Conservation (phyloP, 2,329 filamentous ascomycete genomes). For the Penicillium sp. region DNA sequence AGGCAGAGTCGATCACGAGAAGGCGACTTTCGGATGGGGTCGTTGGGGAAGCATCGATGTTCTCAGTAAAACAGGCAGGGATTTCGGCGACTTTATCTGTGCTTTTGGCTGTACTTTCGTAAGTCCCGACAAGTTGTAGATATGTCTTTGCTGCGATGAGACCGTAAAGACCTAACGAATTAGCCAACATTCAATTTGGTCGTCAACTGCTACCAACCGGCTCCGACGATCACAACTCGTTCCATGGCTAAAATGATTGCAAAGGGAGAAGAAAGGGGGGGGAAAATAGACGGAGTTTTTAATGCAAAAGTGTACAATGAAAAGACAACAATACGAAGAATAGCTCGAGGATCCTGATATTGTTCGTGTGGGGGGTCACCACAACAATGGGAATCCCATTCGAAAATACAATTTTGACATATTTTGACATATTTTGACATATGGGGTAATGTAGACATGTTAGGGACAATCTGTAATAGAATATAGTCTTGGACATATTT, state of each 20-base stretch:
- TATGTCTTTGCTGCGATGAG: constrained; percentile 31
- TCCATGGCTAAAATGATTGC: constrained; percentile 9
- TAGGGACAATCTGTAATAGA: too few relatives aligned
- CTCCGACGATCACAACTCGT: constrained; percentile 20
- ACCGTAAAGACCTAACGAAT: constrained; percentile 23
- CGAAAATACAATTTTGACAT: neutral
- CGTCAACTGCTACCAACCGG: constrained; percentile 8
- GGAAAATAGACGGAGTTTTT: neutral
- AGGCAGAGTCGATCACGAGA: constrained; percentile 24
- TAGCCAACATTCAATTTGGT: neutral
- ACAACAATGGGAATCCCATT: neutral
- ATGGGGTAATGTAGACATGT: too few relatives aligned
- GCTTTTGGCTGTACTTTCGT: neutral
- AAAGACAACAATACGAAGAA: constrained; percentile 7
- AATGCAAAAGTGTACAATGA: neutral
- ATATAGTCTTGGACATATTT: too few relatives aligned
- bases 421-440: too few relatives aligned
- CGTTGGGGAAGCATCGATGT: neutral
- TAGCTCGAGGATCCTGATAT: constrained; percentile 6
- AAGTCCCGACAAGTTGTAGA: constrained; percentile 19
- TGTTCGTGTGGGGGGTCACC: constrained; percentile 18
- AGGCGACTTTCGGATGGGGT: constrained; percentile 8
- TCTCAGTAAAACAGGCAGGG: constrained; percentile 11
- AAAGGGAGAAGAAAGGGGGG: neutral
- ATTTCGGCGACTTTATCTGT: neutral